phyloP scores from a whole-genome alignment of 2,329 filamentous ascomycete species.

The Stemphylium beticola region DNA sequence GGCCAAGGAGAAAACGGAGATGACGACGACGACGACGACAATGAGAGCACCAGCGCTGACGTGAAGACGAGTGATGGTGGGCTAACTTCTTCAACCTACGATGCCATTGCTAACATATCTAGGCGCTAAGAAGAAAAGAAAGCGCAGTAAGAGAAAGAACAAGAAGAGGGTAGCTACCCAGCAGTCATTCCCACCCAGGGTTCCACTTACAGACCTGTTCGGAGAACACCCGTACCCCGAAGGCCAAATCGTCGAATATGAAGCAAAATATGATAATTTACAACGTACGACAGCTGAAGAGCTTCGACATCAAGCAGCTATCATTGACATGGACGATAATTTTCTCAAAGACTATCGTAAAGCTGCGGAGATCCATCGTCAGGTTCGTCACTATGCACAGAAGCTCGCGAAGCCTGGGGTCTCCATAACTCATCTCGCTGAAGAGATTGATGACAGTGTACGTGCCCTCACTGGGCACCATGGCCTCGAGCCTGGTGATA shows the following conservation, averaged over 20 bases:
- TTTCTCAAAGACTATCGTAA: constrained; percentile 81
- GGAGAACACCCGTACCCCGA: constrained; percentile 71
- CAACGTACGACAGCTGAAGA: constrained; percentile 82
- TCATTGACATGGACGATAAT: constrained; percentile 74
- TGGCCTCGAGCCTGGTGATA: constrained; percentile 77
- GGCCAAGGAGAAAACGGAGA: constrained; percentile 57
- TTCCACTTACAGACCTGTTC: constrained; percentile 74
- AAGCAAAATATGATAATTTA: constrained; percentile 68
- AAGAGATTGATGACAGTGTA: constrained; percentile 82
- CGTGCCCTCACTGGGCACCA: constrained; percentile 75
- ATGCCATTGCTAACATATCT: constrained; percentile 15
- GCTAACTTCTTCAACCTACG: not conserved
- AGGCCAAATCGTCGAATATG: constrained; percentile 77
- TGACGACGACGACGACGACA: constrained; percentile 52
- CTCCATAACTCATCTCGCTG: constrained; percentile 77
- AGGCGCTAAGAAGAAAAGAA: constrained; percentile 74
- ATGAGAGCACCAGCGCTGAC: constrained; percentile 46
- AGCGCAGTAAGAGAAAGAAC: constrained; percentile 73
- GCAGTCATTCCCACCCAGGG: constrained; percentile 76
- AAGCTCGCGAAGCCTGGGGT: constrained; percentile 79
- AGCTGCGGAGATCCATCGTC: constrained; percentile 83
- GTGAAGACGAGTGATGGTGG: constrained; percentile 33
- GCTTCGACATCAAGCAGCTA: constrained; percentile 69
- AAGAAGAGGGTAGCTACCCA: constrained; percentile 63
- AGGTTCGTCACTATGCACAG: constrained; percentile 81